These are phyloP conservation scores for Cinchona pubescens DNA, from an alignment of 257 asterid genomes.

Conservation along the genomic window DNA sequence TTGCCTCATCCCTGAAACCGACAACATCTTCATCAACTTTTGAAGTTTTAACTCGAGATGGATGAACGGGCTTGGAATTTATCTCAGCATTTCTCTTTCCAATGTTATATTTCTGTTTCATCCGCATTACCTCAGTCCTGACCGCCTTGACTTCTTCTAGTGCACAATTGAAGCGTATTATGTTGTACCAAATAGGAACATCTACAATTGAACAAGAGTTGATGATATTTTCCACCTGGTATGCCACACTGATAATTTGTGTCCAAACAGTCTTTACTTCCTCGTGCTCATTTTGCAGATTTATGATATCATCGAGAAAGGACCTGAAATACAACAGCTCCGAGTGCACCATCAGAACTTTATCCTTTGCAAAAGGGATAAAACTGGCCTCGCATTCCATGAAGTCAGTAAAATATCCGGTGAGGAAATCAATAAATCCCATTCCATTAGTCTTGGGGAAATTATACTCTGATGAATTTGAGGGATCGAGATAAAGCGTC, in stretches of 20 bases:
- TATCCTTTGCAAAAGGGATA: no score
- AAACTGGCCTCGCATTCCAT: not conserved
- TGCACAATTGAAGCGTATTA: not conserved
- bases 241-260: not conserved
- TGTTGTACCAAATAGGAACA: not conserved
- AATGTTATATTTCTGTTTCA: not conserved
- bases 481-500: not conserved
- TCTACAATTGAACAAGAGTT: not conserved
- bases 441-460: slow-evolving; percentile 3
- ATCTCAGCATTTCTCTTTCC: no score
- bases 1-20: slow-evolving; percentile 8
- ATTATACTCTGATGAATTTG: not conserved
- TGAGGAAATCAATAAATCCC: slow-evolving; percentile 10
- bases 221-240: slow-evolving; percentile 1
- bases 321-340: no score
- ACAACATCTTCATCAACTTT: not conserved
- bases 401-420: slow-evolving; percentile 2
- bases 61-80: not conserved
- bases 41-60: not conserved
- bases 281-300: not conserved
- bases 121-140: not conserved
- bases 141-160: not conserved
- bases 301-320: not conserved
- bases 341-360: no score
- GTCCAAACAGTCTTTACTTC: not conserved